Conservation (phyloP, 2,329 filamentous ascomycete species). For the Zymoseptoria tritici region DNA sequence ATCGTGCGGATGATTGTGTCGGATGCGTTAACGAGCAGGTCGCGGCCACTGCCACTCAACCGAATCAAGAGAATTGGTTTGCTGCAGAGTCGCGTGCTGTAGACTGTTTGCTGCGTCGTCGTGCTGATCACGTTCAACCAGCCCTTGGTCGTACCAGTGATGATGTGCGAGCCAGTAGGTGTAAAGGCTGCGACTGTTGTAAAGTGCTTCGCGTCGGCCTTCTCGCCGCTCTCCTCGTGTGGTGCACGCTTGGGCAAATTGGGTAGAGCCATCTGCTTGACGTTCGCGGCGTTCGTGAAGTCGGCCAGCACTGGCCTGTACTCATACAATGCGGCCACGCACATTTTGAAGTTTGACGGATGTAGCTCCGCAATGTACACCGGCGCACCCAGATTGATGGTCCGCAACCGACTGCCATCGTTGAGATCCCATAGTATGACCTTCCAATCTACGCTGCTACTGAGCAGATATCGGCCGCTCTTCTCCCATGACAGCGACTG, state of each 20-base stretch:
- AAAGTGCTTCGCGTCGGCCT: conserved; percentile 90
- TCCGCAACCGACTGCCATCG: conserved; percentile 63
- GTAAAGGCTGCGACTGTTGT: conserved; percentile 92
- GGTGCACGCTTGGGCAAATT: conserved; percentile 72
- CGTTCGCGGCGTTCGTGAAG: conserved; percentile 38
- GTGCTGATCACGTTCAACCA: conserved; percentile 93
- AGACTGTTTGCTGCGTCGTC: conserved; percentile 70
- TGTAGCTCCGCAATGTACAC: conserved; percentile 95
- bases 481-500: conserved; percentile 93
- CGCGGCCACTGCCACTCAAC: conserved; percentile 73
- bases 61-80: conserved; percentile 84
- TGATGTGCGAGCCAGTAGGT: conserved; percentile 74
- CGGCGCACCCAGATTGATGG: conserved; percentile 83
- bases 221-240: conserved; percentile 65
- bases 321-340: conserved; percentile 89
- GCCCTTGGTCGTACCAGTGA: conserved; percentile 89
- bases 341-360: conserved; percentile 76
- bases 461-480: conserved; percentile 83
- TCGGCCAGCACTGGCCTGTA: conserved; percentile 87
- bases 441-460: conserved; percentile 92
- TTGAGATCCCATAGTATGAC: conserved; percentile 91
- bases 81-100: conserved; percentile 79
- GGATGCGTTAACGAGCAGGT: conserved; percentile 85
- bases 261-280: conserved; percentile 65
- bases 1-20: conserved; percentile 94